These are phyloP conservation scores for Phaffomyces opuntiae DNA, from an alignment of 805 yeast species.

Conservation along the genomic window DNA sequence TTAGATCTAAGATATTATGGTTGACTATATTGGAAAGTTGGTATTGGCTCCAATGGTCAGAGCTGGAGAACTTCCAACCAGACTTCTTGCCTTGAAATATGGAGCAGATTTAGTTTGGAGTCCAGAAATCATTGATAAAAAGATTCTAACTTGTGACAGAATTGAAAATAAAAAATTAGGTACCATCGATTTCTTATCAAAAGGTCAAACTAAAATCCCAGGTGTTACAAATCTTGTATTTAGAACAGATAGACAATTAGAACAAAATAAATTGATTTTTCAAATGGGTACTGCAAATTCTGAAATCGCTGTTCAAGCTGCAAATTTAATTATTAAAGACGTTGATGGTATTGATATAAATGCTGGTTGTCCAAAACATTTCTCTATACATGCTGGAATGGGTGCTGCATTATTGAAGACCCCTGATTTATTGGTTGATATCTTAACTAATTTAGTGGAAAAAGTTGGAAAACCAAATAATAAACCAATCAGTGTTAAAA, in stretches of 20 bases:
- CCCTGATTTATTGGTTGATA: slow-evolving; percentile 71
- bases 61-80: slow-evolving; percentile 88
- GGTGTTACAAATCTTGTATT: slow-evolving; percentile 56
- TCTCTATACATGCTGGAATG: slow-evolving; percentile 93
- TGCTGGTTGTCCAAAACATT: slow-evolving; percentile 97
- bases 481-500: slow-evolving; percentile 87
- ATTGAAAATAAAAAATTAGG: slow-evolving; percentile 46
- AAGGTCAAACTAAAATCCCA: slow-evolving; percentile 34
- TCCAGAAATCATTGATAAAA: slow-evolving; percentile 90
- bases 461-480: slow-evolving; percentile 71
- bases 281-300: slow-evolving; percentile 89
- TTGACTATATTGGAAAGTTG: slow-evolving; percentile 67
- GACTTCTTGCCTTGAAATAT: slow-evolving; percentile 68
- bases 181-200: slow-evolving; percentile 53
- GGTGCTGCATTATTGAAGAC: slow-evolving; percentile 87
- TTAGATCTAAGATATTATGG: slow-evolving; percentile 32
- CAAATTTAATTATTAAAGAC: slow-evolving; percentile 69
- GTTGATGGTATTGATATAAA: slow-evolving; percentile 92
- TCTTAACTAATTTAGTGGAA: slow-evolving; percentile 59
- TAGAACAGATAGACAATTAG: slow-evolving; percentile 60
- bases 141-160: slow-evolving; percentile 65
- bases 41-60: slow-evolving; percentile 97
- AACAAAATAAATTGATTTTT: slow-evolving; percentile 65
- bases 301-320: slow-evolving; percentile 83
- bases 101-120: slow-evolving; percentile 97